Base-by-base conservation (phyloP, 2,329 filamentous ascomycete species). In the Aspergillus sp. region DNA sequence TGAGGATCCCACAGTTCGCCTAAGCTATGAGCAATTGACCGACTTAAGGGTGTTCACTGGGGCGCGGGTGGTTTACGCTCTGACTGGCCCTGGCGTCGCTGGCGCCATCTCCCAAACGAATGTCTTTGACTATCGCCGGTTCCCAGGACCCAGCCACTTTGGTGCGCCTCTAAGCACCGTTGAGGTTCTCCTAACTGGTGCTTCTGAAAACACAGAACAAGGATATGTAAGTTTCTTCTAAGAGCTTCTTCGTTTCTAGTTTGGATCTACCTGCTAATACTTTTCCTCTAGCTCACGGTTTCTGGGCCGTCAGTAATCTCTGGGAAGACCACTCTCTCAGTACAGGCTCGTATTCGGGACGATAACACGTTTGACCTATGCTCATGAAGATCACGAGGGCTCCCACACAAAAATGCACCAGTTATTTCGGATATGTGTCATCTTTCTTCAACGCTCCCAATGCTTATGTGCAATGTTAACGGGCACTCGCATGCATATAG, bases 71-170 rank as follows among this genome's bases (percentile, higher is more conserved):
- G 83, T 96, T 54, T 97, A 98, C 76, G 93, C 93, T 3, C 83
- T 99, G 58, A 91, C 92, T 19, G 88, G 91, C 0, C 82, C 92
- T 25, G 86, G 87, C 63, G 91, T 98, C n/a, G 94, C 93, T 2
- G 95, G 95, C 43, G 90, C 93, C 0, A 86, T 96, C n/a, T 83
- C 90, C 1, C 94, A 98, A 79, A 96, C 91, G 7, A 89, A 91
- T 64, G 84, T 93, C 45, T 96, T 91, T 72, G 94, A 98, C 74
- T 98, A 98, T 76, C 83, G 94, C 53, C 78, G 77, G 41, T 75
- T 77, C 19, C 64, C 67, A 13, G 77, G 77, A 49, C 78, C 80
- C 50, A 82, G 77, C 61, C 93, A 96, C 75, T 97, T 98, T 72
- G 95, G 95, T 3, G 83, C 90, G 9, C 93, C 94, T 2, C 73